phyloP scores from a whole-genome alignment of 2,329 filamentous ascomycete species.

The Penicillium hesseltinei region DNA sequence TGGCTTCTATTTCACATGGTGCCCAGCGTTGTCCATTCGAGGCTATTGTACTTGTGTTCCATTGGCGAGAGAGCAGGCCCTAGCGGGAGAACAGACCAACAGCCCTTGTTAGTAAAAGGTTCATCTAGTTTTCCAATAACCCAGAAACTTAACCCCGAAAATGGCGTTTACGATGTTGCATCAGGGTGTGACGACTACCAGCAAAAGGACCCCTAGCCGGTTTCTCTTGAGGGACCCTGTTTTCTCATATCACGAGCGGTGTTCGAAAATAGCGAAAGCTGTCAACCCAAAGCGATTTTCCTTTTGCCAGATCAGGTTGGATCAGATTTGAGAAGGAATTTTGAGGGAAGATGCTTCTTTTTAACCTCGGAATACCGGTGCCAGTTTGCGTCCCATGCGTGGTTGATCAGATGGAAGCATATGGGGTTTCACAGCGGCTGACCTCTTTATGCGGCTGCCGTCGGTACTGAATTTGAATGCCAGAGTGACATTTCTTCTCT shows the following conservation, averaged over 20 bases:
- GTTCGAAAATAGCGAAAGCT: constrained; percentile 14
- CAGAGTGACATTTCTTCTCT: constrained; percentile 24
- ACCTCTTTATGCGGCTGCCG: constrained; percentile 35
- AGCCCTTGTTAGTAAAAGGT: constrained; percentile 12
- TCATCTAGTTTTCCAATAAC: constrained; percentile 9
- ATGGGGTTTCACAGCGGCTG: constrained; percentile 41
- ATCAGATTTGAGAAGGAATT: not conserved
- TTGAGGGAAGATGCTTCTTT: constrained; percentile 11
- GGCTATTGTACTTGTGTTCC: constrained; percentile 7
- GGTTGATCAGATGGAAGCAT: constrained; percentile 37
- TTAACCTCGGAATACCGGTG: constrained; percentile 4
- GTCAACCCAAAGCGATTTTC: not conserved
- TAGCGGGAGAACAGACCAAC: constrained; percentile 7
- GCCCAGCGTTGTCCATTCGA: constrained; percentile 10
- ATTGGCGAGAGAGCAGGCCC: constrained; percentile 16
- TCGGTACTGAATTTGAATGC: constrained; percentile 32
- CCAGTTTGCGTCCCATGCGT: constrained; percentile 26
- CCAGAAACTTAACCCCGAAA: constrained; percentile 13
- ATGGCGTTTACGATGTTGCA: constrained; percentile 25
- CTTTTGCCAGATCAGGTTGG: not conserved
- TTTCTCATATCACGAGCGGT: constrained; percentile 9
- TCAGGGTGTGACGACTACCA: constrained; percentile 21
- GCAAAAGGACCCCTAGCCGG: constrained; percentile 11
- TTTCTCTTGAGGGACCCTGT: constrained; percentile 6
- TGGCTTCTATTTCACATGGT: constrained; percentile 32